Base-by-base conservation (phyloP, 2,329 filamentous ascomycete genomes). In the Colletotrichum australisinense region DNA sequence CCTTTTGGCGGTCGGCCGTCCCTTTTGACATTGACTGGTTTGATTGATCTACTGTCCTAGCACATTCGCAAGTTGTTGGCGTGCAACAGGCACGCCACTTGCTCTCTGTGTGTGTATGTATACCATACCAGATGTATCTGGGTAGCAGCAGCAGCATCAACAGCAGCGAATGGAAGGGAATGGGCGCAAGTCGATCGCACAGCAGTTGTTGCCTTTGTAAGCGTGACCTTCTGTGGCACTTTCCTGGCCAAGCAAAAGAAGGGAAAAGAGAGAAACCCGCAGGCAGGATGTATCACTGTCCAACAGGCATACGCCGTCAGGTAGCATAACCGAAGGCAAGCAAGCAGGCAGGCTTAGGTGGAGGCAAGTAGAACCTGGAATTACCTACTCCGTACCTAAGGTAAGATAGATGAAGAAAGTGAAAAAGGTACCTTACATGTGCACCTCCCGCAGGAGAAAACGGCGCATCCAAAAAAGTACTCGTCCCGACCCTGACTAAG, bases 21-120 rank as follows among this genome's bases (percentile, higher is more conserved):
- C 28, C n/a, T 59, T 70, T 49, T 71, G 49, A 71, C 67, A 66
- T 64, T 56, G 49, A 63, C 22, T 67, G 65, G 38, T 55, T 38
- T 38, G 46, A 64, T 55, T 35, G 65, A 52, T 30, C 14, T n/a
- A 32, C 63, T 24, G 60, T 35, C 16, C 49, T 19, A 42, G 30
- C 52, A 52, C 59, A 16, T 35, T 22, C 14, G 28, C 24, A 16
- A 35, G 16, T 42, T 35, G 30, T 30, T 24, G n/a, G 28, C 30
- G 38, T 42, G 55, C 55, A 30, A 16, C 55, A 57, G 55, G 28
- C 42, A 49, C 42, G 42, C 55, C 28, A 22, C n/a, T 55, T 26
- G 52, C 52, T 55, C n/a, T 53, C 16, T 22, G 3, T 35, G 32
- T 12, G 57, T 26, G 32, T 42, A 11, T 42, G 38, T 42, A 42